Evolutionary conservation across 2,329 filamentous ascomycete genomes (phyloP), one percentile per base, ranked within the genome.

Genomic region (Colletotrichum lentis): DNA sequence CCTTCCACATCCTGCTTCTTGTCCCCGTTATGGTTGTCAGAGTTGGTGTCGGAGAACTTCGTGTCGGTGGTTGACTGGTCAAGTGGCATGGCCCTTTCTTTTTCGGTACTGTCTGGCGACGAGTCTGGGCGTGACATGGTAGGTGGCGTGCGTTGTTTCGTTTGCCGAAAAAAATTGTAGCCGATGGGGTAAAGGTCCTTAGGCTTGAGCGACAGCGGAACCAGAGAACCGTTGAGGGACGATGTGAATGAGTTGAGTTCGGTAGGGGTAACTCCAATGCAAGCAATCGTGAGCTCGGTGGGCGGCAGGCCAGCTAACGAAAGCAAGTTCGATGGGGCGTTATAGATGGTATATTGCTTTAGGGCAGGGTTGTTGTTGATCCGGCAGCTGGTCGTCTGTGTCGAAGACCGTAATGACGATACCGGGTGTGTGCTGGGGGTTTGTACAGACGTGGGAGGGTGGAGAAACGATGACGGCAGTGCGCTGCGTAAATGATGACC

Each of bases 41-140:
- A 22, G 31, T 59, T 64, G 12, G 14, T 27, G 4, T 60, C 62
- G 8, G 65, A 56, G 18, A 44, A 46, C 27, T 65, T 65, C 27
- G 65, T 60, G 12, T 61, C 50, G 31, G 49, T 65, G 8, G 62
- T 55, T 7, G 50, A 57, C 11, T 68, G 55, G 14, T 56, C 62
- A 12, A 61, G 27, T 11, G 49, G 55, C 18, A 46, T n/a, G 10
- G 56, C 57, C 18, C 43, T 55, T 22, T 68, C 62, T 44, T 68
- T 68, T 27, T 65, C 65, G 37, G 44, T 50, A 27, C 53, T 56
- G 20, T 46, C 39, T 12, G 46, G 37, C 44, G 65, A 65, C 2
- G 55, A 46, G 16, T 18, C 55, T 43, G 62, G 49, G 35, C 44
- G 62, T 22, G 65, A 60, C 65, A 68, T 68, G 11, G 47, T 37